Evolutionary conservation across 805 yeast species (phyloP), one percentile per base, ranked within the genome.

Genomic region (Saccharomyces paradoxus): DNA sequence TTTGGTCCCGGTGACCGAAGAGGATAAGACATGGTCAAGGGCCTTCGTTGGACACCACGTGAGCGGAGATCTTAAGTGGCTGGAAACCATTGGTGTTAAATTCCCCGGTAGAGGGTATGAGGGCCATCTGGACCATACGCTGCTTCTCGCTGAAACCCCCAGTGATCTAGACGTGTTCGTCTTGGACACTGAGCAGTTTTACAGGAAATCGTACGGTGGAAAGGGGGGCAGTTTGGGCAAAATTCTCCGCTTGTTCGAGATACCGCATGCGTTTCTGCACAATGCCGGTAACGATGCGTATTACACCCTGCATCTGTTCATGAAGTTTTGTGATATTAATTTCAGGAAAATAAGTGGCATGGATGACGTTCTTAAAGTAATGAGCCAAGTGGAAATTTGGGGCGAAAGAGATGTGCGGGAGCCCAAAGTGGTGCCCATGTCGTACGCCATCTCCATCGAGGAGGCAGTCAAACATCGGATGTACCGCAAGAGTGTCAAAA

Each of bases 241-340:
- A 22, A 65, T 80, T 0, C 69, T 84, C 17, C 66, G 78, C 46
- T 63, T 74, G 50, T 68, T 81, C 50, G 70, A 72, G 28, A 74
- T 85, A 5, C 86, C 87, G 1, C 82, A 81, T 62, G 77, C 82
- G 0, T 76, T 73, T 58, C 69, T 85, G 49, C 90, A 85, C 64
- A 85, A 85, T 63, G 90, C 87, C 1, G 87, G 84, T 2, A 85
- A 85, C 62, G 91, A 85, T 65, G 81, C 88, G 6, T 81, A 82
- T 60, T 83, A 76, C 58, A 85, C 90, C 0, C 65, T 84, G 49
- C 54, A 78, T 30, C 71, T 79, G n/a, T 75, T 79, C 9, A 57
- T 83, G 61, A 74, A 75, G 37, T 62, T 81, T 55, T 72, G 81
- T 51, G 87, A 83, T 63, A 60, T 67, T n/a, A 63, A 63, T 46